Base-by-base conservation (phyloP, 169 alveolate species). In the Eimeria zaria region DNA sequence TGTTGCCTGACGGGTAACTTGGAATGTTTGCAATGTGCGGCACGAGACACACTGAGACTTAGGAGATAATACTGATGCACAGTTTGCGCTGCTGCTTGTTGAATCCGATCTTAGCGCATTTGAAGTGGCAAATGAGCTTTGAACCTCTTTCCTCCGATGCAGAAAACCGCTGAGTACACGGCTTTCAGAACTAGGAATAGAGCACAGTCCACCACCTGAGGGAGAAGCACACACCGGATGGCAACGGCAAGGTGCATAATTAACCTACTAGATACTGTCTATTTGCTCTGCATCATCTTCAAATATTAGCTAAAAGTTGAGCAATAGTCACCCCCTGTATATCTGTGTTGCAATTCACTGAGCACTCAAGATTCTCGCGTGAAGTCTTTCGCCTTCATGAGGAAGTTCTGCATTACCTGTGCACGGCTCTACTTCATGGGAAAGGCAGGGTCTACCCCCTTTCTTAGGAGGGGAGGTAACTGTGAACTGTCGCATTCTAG, bases 391-490 rank as follows among this genome's bases (percentile, higher is more conserved):
- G 67, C 64, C 30, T 46, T 30, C 48, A 78, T 46, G 20, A 41
- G 67, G 20, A 27, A 27, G 30, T 4, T 4, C 67, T 46, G 46
- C 41, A 51, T 84, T 84, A 60, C 91, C 91, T 84, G 91, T 84
- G 55, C 91, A 84, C 55, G 91, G 78, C 55, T 84, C 91, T 9
- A 84, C 71, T 18, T 53, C 91, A 84, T 36, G 36, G 16, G 91
- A 20, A 84, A 55, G 60, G 58, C 91, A 84, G 78, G 91, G 91
- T 53, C 74, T 30, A 44, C 91, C 91, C 7, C 91, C 91, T 62
- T 55, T 58, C 74, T 84, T 84, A 0, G 91, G 74, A 53, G 76
- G 91, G 33, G 91, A 55, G 41, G 46, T 36, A 36, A 84, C 53
- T 3, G 24, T 84, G 33, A 84, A 84, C 91, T 58, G 91, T 27